A percentile compares a stretch with the other conserved stretches of the same genome.
Evolutionary conservation across 2,329 filamentous ascomycete genomes (phyloP).

Genomic region (Laburnicola sp.): DNA sequence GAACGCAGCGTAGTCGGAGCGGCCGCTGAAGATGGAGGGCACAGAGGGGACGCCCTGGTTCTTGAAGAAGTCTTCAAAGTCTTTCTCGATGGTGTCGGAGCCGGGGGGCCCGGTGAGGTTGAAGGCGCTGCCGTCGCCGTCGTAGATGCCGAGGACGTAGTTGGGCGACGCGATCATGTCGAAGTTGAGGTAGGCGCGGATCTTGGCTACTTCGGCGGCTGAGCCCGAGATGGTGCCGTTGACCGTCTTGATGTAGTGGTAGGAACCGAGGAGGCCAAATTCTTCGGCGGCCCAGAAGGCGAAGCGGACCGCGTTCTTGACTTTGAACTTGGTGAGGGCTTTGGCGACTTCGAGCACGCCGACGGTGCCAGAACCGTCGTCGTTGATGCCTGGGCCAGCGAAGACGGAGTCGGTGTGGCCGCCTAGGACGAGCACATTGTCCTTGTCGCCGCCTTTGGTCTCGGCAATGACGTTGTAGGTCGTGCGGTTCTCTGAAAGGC

Average conservation of each 20-base stretch:
- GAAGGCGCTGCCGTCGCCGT: slow-evolving; percentile 41
- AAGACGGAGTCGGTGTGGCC: slow-evolving; percentile 45
- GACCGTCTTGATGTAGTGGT: slow-evolving; percentile 37
- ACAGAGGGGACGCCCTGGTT: slow-evolving; percentile 32
- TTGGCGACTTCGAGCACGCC: slow-evolving; percentile 45
- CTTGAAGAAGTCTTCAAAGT: slow-evolving; percentile 41
- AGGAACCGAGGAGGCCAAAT: slow-evolving; percentile 41
- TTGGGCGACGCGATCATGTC: slow-evolving; percentile 49
- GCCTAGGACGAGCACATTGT: slow-evolving; percentile 42
- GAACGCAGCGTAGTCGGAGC: slow-evolving; percentile 46
- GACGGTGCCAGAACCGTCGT: slow-evolving; percentile 45
- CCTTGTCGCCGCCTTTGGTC: slow-evolving; percentile 40
- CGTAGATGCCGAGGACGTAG: slow-evolving; percentile 42
- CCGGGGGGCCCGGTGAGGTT: slow-evolving; percentile 38
- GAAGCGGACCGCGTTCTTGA: slow-evolving; percentile 47
- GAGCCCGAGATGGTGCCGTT: slow-evolving; percentile 10
- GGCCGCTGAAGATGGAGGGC: slow-evolving; percentile 41
- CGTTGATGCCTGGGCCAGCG: slow-evolving; percentile 47
- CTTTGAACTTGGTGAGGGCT: slow-evolving; percentile 41
- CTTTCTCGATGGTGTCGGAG: slow-evolving; percentile 35
- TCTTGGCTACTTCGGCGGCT: slow-evolving; percentile 32
- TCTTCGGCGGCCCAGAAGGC: slow-evolving; percentile 48
- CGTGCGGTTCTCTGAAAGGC: slow-evolving; percentile 51
- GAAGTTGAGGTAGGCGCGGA: slow-evolving; percentile 49
- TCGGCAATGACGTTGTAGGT: slow-evolving; percentile 49